These are phyloP conservation scores for Scedosporium aurantiacum DNA, from an alignment of 2,329 filamentous ascomycete genomes.

Conservation along the genomic window DNA sequence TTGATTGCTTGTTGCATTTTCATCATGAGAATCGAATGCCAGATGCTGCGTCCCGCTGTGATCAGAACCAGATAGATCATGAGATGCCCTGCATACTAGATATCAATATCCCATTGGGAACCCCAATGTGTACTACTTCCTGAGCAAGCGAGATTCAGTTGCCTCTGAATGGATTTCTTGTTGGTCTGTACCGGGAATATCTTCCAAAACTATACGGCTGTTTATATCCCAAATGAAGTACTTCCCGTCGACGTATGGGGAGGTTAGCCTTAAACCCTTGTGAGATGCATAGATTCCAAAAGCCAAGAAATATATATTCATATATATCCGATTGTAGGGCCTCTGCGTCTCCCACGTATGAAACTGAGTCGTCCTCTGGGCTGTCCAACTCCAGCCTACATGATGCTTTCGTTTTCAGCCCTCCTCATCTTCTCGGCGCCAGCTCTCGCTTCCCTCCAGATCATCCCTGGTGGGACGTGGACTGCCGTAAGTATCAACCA, in stretches of 20 bases:
- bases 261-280: not conserved
- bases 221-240: not conserved
- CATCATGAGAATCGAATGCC: not conserved
- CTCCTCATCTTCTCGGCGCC: conserved; percentile 2
- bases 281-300: not conserved
- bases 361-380: not conserved
- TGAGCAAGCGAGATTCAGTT: too few relatives aligned
- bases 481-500: conserved; percentile 24
- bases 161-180: too few relatives aligned
- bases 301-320: not conserved
- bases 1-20: too few relatives aligned
- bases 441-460: conserved; percentile 18
- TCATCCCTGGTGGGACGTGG: conserved; percentile 35
- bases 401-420: not conserved
- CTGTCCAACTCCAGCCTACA: not conserved
- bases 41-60: not conserved
- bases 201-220: not conserved
- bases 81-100: not conserved
- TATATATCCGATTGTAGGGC: not conserved
- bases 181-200: not conserved
- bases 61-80: not conserved
- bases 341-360: not conserved
- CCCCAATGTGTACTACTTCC: too few relatives aligned
- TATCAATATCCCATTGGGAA: not conserved
- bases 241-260: not conserved